Conservation (phyloP, 2,329 filamentous ascomycete species). For the Aspergillus sp. region DNA sequence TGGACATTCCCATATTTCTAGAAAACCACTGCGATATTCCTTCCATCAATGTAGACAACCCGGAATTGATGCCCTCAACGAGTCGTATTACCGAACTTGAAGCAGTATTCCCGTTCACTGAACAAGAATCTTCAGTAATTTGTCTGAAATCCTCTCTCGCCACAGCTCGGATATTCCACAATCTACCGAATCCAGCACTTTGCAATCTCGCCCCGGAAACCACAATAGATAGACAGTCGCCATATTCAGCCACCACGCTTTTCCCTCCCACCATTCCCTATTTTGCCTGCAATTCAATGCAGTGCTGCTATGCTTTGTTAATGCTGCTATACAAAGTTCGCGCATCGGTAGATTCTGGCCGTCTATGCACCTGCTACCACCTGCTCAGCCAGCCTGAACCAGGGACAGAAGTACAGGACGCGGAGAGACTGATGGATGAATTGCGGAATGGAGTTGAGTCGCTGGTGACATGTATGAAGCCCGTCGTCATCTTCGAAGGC, state of each 20-base stretch:
- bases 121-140: conserved; percentile 17
- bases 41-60: conserved; percentile 11
- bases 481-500: conserved; percentile 18
- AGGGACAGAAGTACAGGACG: conserved; percentile 16
- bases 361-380: conserved; percentile 14
- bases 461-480: conserved; percentile 11
- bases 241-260: neutral
- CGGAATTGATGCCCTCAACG: neutral
- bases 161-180: conserved; percentile 12
- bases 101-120: conserved; percentile 17
- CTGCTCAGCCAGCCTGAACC: conserved; percentile 14
- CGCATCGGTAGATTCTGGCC: conserved; percentile 10
- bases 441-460: conserved; percentile 14
- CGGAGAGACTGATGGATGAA: conserved; percentile 17
- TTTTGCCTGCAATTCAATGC: conserved; percentile 18
- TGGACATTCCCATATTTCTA: conserved; percentile 17
- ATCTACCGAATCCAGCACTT: conserved; percentile 8
- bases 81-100: conserved; percentile 3
- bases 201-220: neutral
- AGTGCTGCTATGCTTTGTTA: conserved; percentile 16
- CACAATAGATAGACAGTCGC: neutral
- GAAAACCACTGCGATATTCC: conserved; percentile 18
- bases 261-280: conserved; percentile 16
- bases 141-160: conserved; percentile 20
- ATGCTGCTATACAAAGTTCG: conserved; percentile 19